These are phyloP conservation scores for Auricularia auricula-judae DNA, from an alignment of 768 basidiomycete genomes.

Conservation along the genomic window DNA sequence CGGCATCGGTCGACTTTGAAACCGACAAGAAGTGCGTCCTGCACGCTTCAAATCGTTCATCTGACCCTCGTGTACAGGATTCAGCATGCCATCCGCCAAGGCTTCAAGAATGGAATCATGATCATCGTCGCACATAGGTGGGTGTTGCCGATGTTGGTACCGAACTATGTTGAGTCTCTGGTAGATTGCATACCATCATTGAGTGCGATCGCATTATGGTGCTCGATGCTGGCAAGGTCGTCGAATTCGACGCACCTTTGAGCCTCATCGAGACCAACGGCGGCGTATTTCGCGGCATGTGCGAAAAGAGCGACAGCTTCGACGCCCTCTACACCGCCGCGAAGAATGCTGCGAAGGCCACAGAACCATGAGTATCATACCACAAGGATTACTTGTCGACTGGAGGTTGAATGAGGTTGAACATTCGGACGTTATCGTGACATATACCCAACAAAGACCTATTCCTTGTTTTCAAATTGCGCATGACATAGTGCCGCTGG, in stretches of 20 bases:
- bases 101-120: conserved; percentile 1
- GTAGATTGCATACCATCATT: conserved; percentile 67
- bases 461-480: no score
- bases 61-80: conserved; percentile 3
- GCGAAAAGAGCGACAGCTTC: conserved; percentile 55
- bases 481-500: no score
- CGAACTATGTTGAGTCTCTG: conserved; percentile 39
- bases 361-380: no score
- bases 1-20: conserved; percentile 1
- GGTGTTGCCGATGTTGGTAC: background rate
- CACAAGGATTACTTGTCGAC: no score
- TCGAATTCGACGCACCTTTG: conserved; percentile 41
- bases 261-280: conserved; percentile 35
- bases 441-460: no score
- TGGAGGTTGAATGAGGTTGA: no score
- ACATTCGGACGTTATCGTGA: no score
- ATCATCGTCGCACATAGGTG: conserved; percentile 9
- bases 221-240: conserved; percentile 41
- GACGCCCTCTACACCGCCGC: conserved; percentile 48
- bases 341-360: background rate
- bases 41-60: background rate
- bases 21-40: background rate
- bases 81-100: conserved; percentile 5
- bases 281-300: conserved; percentile 43
- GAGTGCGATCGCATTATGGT: conserved; percentile 75